Evolutionary conservation across 495 filamentous ascomycete species (phyloP), one percentile per base, ranked within the genome.

Genomic region (Neurospora intermedia): DNA sequence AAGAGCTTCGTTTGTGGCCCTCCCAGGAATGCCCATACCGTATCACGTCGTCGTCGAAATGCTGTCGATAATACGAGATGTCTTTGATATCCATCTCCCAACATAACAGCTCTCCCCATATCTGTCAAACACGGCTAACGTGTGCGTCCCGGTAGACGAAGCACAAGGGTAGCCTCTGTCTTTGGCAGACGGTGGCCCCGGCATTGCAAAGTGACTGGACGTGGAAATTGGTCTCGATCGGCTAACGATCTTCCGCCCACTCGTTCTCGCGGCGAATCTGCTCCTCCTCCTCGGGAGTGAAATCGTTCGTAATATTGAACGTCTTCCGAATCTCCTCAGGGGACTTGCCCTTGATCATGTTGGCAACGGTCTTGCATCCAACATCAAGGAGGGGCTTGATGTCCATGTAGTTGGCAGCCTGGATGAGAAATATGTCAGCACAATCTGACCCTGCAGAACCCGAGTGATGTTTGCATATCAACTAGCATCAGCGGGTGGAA

Each of bases 331-430:
- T 93, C 84, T 93, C 91, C 76, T 93, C 91, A 0, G 91, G 91
- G 0, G 89, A 90, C 84, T 93, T 93, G 79, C 91, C 91, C 88
- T 93, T 93, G 84, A 93, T 93, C 91, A 93, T 93, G 79, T 93
- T 93, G 69, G 91, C 91, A 35, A 93, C 91, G 0, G 91, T 94
- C 87, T 94, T 94, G 85, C 91, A 94, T 59, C 91, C 91, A 71
- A 93, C 91, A 75, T 94, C 91, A 35, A 94, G 88, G 7, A 94
- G 89, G 8, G 90, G 88, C 86, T 94, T 93, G 82, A 94, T 94
- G 74, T 94, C 91, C 40, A 94, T 85, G 77, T 92, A 94, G 80
- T 94, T 94, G 70, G 91, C 90, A 39, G 91, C 91, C 88, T 85
- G 54, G 16, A 73, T 18, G 46, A 13, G 20, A 35, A 41, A 70